phyloP scores from a whole-genome alignment of 2,329 filamentous ascomycete species.

The Trichoderma polysporum region DNA sequence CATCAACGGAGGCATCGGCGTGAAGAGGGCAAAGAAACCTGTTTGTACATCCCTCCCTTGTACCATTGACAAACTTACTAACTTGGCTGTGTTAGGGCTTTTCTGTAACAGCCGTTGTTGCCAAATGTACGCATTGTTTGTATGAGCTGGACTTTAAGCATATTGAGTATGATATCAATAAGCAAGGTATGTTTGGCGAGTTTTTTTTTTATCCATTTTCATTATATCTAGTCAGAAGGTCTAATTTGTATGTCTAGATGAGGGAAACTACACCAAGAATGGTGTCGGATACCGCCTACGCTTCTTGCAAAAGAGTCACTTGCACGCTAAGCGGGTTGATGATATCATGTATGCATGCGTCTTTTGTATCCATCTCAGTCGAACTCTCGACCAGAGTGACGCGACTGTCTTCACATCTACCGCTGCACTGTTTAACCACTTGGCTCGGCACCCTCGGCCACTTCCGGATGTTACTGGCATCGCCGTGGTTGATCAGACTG shows the following conservation, averaged over 20 bases:
- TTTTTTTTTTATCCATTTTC: neutral
- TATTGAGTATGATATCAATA: constrained; percentile 53
- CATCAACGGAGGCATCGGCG: constrained; percentile 47
- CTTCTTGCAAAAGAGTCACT: constrained; percentile 56
- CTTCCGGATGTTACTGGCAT: constrained; percentile 50
- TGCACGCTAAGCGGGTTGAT: constrained; percentile 49
- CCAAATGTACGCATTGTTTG: constrained; percentile 53
- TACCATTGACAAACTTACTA: neutral
- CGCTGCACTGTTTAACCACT: constrained; percentile 52
- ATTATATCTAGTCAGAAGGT: neutral
- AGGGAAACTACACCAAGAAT: constrained; percentile 47
- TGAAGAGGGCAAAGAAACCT: constrained; percentile 52
- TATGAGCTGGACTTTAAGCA: constrained; percentile 55
- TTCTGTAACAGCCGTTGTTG: constrained; percentile 42
- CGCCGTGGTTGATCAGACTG: constrained; percentile 46
- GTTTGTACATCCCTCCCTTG: constrained; percentile 29
- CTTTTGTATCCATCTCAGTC: constrained; percentile 52
- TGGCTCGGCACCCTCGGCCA: constrained; percentile 54
- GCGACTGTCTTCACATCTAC: constrained; percentile 57
- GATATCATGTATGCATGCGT: constrained; percentile 55
- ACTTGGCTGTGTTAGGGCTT: constrained; percentile 38
- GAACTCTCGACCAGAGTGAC: constrained; percentile 53
- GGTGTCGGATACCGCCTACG: constrained; percentile 52
- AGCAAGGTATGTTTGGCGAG: constrained; percentile 41
- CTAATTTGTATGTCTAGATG: constrained; percentile 19